Percentiles rank a stretch among this genome's conserved stretches.
phyloP scores from a whole-genome alignment of 768 basidiomycete species.

The Daedaleopsis nitida region DNA sequence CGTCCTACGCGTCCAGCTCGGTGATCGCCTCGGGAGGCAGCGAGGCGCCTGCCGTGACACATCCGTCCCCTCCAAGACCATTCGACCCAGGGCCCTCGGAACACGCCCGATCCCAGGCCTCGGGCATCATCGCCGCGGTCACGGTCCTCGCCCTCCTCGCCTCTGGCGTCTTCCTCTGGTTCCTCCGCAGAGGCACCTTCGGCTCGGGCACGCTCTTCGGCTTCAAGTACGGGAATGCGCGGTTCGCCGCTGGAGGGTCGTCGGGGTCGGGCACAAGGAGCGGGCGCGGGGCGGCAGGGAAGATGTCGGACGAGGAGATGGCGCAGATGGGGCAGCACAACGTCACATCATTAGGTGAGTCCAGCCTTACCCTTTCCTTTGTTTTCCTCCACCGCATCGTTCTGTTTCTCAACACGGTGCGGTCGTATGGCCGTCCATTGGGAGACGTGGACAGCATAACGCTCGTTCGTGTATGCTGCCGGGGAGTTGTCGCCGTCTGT shows the following conservation, averaged over 20 bases:
- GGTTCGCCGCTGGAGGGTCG: not conserved
- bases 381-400: not conserved
- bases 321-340: not conserved
- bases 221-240: not conserved
- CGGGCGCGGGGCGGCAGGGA: no score
- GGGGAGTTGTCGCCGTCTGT: no score
- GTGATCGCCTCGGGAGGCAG: no score
- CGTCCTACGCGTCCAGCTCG: no score
- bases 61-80: no score
- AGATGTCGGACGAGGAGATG: not conserved
- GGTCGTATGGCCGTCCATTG: no score
- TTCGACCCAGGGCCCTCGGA: no score
- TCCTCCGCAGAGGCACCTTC: not conserved
- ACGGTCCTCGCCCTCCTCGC: not conserved
- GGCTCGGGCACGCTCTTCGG: slow-evolving; percentile 1
- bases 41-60: no score
- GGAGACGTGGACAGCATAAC: no score
- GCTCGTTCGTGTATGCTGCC: no score
- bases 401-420: not conserved
- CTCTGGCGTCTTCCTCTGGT: not conserved
- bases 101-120: no score
- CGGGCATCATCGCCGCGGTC: no score
- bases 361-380: not conserved
- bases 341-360: not conserved
- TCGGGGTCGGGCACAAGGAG: not conserved